A percentile compares a stretch with the other conserved stretches of the same genome.
Conservation (phyloP, 2,329 filamentous ascomycete genomes). For the Ophiostoma himal-ulmi region DNA sequence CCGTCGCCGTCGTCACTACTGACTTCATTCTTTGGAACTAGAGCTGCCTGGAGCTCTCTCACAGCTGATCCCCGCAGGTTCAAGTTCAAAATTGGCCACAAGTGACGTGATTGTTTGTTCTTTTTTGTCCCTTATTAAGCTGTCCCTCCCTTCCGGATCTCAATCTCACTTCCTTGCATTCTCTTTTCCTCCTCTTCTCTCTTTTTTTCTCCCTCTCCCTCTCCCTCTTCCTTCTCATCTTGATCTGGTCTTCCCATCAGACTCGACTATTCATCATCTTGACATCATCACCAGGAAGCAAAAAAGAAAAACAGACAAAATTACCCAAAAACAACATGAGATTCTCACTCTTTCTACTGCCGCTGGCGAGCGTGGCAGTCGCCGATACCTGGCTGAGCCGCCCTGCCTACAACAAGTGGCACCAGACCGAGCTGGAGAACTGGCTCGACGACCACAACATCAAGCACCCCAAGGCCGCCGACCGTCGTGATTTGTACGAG, state of each 20-base stretch:
- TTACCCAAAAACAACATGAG: constrained; percentile 54
- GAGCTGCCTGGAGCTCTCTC: not conserved
- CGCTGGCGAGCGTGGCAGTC: constrained; percentile 61
- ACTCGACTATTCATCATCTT: not conserved
- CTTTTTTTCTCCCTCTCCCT: not conserved
- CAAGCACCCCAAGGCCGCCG: constrained; percentile 80
- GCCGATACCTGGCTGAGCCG: constrained; percentile 83
- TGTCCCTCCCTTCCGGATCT: constrained; percentile 3
- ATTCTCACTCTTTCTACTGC: constrained; percentile 67
- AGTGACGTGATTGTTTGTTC: constrained; percentile 13
- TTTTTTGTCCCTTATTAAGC: not conserved
- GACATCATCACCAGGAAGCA: not conserved
- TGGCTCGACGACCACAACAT: constrained; percentile 93
- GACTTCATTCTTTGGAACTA: constrained; percentile 10
- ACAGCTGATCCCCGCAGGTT: not conserved
- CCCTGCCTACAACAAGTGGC: constrained; percentile 96
- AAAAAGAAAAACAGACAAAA: constrained; percentile 50
- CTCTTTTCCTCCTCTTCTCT: not conserved
- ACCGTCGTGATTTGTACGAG: constrained; percentile 90
- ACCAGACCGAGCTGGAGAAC: constrained; percentile 92
- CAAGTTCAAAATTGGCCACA: constrained; percentile 1
- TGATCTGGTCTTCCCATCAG: not conserved
- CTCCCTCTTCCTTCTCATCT: not conserved
- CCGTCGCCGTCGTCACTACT: constrained; percentile 8
- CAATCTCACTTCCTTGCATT: not conserved